Percentiles rank a stretch among this genome's conserved stretches.
Conservation (phyloP, 495 filamentous ascomycete genomes). For the Parachaetomium inaequale region DNA sequence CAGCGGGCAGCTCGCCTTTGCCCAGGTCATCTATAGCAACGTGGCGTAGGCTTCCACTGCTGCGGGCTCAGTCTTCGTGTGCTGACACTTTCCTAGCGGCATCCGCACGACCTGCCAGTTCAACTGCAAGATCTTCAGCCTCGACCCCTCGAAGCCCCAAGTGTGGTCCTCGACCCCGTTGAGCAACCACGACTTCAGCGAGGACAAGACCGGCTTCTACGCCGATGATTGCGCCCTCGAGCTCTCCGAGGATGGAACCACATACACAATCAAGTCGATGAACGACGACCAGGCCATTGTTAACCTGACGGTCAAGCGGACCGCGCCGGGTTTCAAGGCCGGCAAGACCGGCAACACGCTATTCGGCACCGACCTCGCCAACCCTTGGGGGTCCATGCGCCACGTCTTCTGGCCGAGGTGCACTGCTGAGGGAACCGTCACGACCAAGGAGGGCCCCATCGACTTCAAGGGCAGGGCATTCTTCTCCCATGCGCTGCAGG, state of each 20-base stretch:
- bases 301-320: slow-evolving; percentile 73
- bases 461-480: slow-evolving; percentile 76
- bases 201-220: slow-evolving; percentile 75
- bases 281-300: slow-evolving; percentile 72
- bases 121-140: slow-evolving; percentile 84
- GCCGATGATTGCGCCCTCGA: slow-evolving; percentile 78
- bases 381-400: slow-evolving; percentile 89
- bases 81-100: slow-evolving; percentile 58
- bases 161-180: slow-evolving; percentile 80
- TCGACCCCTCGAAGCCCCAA: slow-evolving; percentile 58
- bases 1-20: slow-evolving; percentile 68
- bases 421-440: slow-evolving; percentile 72
- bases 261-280: slow-evolving; percentile 81
- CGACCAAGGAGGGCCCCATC: slow-evolving; percentile 76
- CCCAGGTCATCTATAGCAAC: slow-evolving; percentile 96
- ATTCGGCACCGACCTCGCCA: slow-evolving; percentile 76
- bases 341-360: slow-evolving; percentile 82
- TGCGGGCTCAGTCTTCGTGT: slow-evolving; percentile 3
- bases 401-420: slow-evolving; percentile 93
- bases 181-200: slow-evolving; percentile 73
- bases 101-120: slow-evolving; percentile 88
- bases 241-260: slow-evolving; percentile 75
- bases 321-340: slow-evolving; percentile 75
- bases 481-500: slow-evolving; percentile 81
- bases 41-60: slow-evolving; percentile 66